phyloP scores from a whole-genome alignment of 306 rosid species.

The Dalbergia cochinchinensis region DNA sequence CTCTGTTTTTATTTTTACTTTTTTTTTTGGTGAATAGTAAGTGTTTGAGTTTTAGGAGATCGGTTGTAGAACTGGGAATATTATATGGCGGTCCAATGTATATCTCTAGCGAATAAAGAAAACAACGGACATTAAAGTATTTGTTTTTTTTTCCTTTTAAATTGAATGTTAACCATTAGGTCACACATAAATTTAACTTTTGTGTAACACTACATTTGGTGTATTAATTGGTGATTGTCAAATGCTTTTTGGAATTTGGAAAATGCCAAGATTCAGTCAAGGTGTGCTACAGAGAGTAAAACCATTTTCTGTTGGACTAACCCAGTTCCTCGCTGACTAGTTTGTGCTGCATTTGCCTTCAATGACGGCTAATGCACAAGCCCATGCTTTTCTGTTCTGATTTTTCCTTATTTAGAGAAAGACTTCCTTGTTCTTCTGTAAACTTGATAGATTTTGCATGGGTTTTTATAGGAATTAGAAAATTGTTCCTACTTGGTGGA shows the following conservation, averaged over 20 bases:
- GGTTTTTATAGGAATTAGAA: not conserved
- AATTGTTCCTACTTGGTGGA: not conserved
- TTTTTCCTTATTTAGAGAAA: not conserved
- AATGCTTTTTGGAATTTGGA: not conserved
- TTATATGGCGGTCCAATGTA: not conserved
- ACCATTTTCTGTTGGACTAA: constrained; percentile 1
- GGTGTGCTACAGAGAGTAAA: not conserved
- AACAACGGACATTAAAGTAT: not conserved
- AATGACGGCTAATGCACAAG: not conserved
- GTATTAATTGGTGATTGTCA: not conserved
- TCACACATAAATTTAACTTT: not conserved
- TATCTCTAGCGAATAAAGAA: not conserved
- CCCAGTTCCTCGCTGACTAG: not conserved
- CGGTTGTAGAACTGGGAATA: constrained; percentile 14
- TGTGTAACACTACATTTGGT: not conserved
- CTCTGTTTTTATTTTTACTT: not conserved
- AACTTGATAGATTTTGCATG: not conserved
- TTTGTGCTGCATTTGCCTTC: constrained; percentile 12
- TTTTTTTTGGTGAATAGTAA: not conserved
- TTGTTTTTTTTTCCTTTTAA: not conserved
- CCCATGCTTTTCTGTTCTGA: not conserved
- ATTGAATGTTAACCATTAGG: not conserved
- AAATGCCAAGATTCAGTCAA: not conserved
- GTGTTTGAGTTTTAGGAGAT: constrained; percentile 18
- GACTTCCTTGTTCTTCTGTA: not conserved